A percentile compares a stretch with the other conserved stretches of the same genome.
These are phyloP conservation scores for Naganishia albida DNA, from an alignment of 1,284 basidiomycete species.

Conservation along the genomic window DNA sequence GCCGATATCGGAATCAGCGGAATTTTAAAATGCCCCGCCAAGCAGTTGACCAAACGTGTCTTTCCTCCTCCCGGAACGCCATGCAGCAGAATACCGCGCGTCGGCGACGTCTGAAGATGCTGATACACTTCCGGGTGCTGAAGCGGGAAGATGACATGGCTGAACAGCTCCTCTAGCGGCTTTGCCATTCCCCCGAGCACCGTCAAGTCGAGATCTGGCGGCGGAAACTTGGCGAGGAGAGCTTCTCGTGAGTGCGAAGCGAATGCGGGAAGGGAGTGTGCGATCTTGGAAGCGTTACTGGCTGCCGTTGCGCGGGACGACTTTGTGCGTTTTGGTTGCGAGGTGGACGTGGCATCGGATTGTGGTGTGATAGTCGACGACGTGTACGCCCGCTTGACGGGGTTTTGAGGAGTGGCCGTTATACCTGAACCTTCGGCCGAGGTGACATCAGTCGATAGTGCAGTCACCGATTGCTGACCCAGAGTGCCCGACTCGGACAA, in stretches of 20 bases:
- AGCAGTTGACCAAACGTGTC: slow-evolving; percentile 84
- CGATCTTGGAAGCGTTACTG: slow-evolving; percentile 3
- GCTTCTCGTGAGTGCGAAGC: slow-evolving; percentile 24
- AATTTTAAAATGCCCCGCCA: slow-evolving; percentile 87
- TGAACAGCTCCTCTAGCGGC: slow-evolving; percentile 89
- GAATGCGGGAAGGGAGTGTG: slow-evolving; percentile 21
- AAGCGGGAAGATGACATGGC: slow-evolving; percentile 91
- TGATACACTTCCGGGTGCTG: slow-evolving; percentile 94
- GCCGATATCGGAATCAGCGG: slow-evolving; percentile 94
- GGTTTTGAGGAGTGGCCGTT: slow-evolving; percentile 15
- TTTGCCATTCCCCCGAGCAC: slow-evolving; percentile 84
- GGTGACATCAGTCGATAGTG: not conserved
- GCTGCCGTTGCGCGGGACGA: slow-evolving; percentile 19
- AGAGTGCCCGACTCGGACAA: not conserved
- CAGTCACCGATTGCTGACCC: not conserved
- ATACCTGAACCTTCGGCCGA: not conserved
- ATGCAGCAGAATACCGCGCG: slow-evolving; percentile 89
- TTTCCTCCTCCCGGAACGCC: slow-evolving; percentile 98
- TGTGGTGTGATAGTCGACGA: slow-evolving; percentile 27
- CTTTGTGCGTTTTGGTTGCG: slow-evolving; percentile 20
- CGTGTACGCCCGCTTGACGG: slow-evolving; percentile 17
- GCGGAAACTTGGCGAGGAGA: slow-evolving; percentile 46
- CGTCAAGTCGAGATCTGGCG: slow-evolving; percentile 59
- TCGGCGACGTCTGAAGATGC: slow-evolving; percentile 88
- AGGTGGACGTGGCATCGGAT: not conserved